Conservation (phyloP, 2,329 filamentous ascomycete genomes). For the Monilinia fructigena region DNA sequence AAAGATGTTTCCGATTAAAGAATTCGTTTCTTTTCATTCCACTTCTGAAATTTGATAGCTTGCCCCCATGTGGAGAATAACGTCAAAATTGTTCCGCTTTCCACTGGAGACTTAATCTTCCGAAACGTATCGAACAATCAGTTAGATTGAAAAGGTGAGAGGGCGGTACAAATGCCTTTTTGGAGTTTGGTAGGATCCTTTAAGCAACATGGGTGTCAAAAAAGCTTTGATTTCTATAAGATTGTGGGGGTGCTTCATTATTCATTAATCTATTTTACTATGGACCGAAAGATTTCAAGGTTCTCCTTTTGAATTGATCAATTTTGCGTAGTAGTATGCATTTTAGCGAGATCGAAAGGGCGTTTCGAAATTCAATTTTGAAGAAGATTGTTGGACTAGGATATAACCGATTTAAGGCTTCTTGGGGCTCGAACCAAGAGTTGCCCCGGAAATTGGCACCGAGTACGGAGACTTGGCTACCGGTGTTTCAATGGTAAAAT, state of each 20-base stretch:
- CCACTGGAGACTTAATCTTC: neutral
- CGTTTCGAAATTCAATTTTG: neutral
- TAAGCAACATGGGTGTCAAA: constrained; percentile 1
- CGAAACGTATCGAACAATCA: neutral
- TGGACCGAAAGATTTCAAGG: neutral
- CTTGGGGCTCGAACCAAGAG: neutral
- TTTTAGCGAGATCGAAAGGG: neutral
- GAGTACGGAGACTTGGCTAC: neutral
- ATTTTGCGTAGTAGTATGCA: neutral
- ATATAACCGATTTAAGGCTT: neutral
- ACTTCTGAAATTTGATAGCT: too few species aligned
- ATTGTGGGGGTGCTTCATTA: neutral
- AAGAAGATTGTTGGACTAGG: neutral
- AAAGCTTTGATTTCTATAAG: neutral
- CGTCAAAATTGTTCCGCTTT: too few species aligned
- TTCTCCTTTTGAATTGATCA: constrained; percentile 7
- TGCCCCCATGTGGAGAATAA: too few species aligned
- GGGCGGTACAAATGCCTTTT: neutral
- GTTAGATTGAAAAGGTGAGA: neutral
- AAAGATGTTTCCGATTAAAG: too few species aligned
- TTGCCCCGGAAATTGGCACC: constrained; percentile 8
- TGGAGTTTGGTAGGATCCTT: neutral
- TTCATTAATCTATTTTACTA: neutral
- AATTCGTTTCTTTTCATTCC: neutral
- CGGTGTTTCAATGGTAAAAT: neutral